A percentile compares a stretch with the other conserved stretches of the same genome.
Conservation (phyloP, 78 protist genomes). For the Thecamonas trahens region DNA sequence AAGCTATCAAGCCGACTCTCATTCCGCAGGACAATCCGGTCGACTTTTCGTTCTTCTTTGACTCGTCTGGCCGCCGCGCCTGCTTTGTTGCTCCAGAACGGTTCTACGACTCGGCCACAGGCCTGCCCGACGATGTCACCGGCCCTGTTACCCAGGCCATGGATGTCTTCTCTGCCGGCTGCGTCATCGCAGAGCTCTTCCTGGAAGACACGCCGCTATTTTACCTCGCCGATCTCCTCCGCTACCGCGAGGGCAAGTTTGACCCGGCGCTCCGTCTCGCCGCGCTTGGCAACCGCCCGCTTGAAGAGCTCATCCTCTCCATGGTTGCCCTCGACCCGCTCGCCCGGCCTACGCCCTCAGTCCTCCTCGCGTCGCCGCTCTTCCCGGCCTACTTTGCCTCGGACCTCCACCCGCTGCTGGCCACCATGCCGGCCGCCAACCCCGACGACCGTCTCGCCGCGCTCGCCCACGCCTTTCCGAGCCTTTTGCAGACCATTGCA, state of each 20-base stretch:
- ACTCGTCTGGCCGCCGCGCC: slow-evolving; percentile 63
- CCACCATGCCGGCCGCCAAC: too few species aligned
- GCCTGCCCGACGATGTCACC: slow-evolving; percentile 7
- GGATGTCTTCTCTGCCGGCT: slow-evolving; percentile 80
- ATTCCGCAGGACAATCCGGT: slow-evolving; percentile 78
- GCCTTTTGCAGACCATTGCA: too few species aligned
- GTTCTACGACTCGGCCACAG: slow-evolving; percentile 6
- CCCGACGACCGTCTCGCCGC: too few species aligned
- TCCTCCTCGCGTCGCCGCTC: too few species aligned
- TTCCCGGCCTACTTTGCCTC: slow-evolving; percentile 38
- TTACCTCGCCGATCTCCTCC: slow-evolving; percentile 44
- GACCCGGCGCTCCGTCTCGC: slow-evolving; percentile 24
- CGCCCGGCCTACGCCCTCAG: too few species aligned
- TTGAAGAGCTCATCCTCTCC: too few species aligned
- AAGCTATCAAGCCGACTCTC: slow-evolving; percentile 49
- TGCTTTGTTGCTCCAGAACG: slow-evolving; percentile 91
- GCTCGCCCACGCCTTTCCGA: too few species aligned
- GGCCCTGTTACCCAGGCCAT: slow-evolving; percentile 25
- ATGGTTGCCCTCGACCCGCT: slow-evolving; percentile 5
- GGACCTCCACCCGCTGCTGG: too few species aligned
- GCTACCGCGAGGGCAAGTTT: slow-evolving; percentile 45
- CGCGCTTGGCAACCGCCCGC: slow-evolving; percentile 34
- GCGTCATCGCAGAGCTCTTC: slow-evolving; percentile 55
- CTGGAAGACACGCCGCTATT: slow-evolving; percentile 58
- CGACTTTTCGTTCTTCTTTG: slow-evolving; percentile 81